phyloP scores from a whole-genome alignment of 495 filamentous ascomycete genomes.

The Penicillium alfredii region DNA sequence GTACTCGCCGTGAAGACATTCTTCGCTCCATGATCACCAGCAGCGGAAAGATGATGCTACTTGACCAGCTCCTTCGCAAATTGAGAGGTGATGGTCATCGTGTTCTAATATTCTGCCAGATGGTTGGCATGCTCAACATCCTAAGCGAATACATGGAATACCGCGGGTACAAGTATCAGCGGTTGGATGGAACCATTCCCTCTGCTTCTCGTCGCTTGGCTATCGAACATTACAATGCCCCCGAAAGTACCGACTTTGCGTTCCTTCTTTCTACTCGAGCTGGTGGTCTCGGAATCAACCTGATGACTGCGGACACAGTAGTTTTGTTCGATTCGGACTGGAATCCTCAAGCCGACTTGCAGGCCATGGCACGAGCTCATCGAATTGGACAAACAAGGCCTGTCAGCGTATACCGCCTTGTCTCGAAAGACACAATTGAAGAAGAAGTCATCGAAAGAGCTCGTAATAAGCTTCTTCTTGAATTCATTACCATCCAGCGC shows the following conservation, averaged over 20 bases:
- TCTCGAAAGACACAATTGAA: constrained; percentile 96
- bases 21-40: constrained; percentile 87
- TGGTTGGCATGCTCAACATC: constrained; percentile 98
- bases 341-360: constrained; percentile 97
- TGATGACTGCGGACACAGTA: constrained; percentile 98
- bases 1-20: constrained; percentile 74
- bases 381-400: constrained; percentile 94
- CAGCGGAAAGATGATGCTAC: constrained; percentile 98
- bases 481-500: constrained; percentile 94
- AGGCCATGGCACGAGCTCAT: constrained; percentile 97
- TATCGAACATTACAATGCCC: constrained; percentile 97
- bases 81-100: constrained; percentile 87
- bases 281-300: constrained; percentile 93
- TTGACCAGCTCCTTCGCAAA: constrained; percentile 88
- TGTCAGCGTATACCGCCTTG: constrained; percentile 89
- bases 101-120: constrained; percentile 97
- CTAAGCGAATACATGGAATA: constrained; percentile 86
- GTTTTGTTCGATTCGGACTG: constrained; percentile 98
- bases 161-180: constrained; percentile 85
- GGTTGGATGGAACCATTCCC: constrained; percentile 91
- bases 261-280: constrained; percentile 94
- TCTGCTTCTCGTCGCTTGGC: constrained; percentile 77
- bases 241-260: constrained; percentile 89
- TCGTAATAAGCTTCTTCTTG: constrained; percentile 96
- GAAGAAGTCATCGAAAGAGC: constrained; percentile 95